phyloP scores from a whole-genome alignment of 2,329 filamentous ascomycete genomes.

The Clarireedia hainanense region DNA sequence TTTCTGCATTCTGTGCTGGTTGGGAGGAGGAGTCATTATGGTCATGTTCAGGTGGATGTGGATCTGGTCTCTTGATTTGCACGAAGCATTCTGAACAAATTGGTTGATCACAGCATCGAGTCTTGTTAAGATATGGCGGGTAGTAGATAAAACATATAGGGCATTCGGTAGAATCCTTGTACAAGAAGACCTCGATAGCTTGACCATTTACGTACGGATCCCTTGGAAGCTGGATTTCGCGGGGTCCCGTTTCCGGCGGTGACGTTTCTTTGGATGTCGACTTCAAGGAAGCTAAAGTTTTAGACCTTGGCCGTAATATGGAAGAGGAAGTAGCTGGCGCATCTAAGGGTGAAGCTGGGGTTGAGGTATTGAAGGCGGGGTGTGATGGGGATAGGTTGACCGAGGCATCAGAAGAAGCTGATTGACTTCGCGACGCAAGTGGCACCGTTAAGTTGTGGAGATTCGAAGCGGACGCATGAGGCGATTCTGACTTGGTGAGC shows the following conservation, averaged over 20 bases:
- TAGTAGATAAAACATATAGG: conserved; percentile 97
- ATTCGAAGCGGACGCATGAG: conserved; percentile 48
- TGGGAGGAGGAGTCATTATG: conserved; percentile 26
- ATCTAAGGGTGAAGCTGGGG: conserved; percentile 42
- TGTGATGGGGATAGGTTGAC: conserved; percentile 50
- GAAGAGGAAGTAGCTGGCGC: conserved; percentile 40
- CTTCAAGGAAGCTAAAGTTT: conserved; percentile 77
- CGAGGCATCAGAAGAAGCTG: conserved; percentile 66
- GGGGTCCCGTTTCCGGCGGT: conserved; percentile 62
- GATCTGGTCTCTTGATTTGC: conserved; percentile 92
- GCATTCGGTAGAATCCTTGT: conserved; percentile 85
- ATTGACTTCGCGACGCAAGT: conserved; percentile 68
- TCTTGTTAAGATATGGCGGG: conserved; percentile 88
- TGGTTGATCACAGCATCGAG: conserved; percentile 87
- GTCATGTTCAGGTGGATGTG: conserved; percentile 73
- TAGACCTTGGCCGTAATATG: conserved; percentile 74
- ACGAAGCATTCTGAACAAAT: conserved; percentile 99
- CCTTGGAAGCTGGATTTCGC: conserved; percentile 70
- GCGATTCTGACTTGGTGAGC: conserved; percentile 40
- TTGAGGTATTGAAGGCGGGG: conserved; percentile 52
- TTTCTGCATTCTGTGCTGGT: conserved; percentile 19
- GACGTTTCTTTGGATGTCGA: conserved; percentile 66
- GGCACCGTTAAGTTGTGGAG: conserved; percentile 71
- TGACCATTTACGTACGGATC: conserved; percentile 94
- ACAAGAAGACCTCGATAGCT: conserved; percentile 83